phyloP scores from a whole-genome alignment of 169 alveolate species.

The Babesia sp. region DNA sequence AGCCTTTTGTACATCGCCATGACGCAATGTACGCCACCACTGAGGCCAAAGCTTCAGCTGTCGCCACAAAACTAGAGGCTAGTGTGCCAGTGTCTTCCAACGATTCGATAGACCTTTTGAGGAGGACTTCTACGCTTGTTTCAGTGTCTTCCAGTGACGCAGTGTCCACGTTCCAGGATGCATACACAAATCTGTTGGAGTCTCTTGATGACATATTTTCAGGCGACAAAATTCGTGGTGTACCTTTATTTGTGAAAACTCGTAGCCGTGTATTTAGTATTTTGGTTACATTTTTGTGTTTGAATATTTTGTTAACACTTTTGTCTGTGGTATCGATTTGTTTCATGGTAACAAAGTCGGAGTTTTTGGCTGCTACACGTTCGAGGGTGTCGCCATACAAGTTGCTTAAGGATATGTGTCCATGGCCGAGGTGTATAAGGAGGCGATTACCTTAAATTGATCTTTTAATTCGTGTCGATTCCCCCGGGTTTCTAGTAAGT shows the following conservation, averaged over 20 bases:
- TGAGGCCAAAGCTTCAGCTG: neutral
- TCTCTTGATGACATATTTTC: neutral
- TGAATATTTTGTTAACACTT: slow-evolving; percentile 2
- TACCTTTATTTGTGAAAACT: neutral
- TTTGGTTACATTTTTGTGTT: slow-evolving; percentile 7
- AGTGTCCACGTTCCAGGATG: slow-evolving; percentile 8
- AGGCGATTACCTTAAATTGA: too few species aligned
- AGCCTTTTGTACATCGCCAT: neutral
- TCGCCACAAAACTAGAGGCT: neutral
- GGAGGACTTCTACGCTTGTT: neutral
- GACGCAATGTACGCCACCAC: neutral
- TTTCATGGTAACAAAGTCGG: slow-evolving; percentile 2
- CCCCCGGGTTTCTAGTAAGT: neutral
- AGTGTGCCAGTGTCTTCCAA: neutral
- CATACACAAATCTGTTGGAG: slow-evolving; percentile 2
- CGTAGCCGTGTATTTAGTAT: neutral
- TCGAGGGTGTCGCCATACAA: neutral
- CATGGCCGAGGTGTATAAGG: neutral
- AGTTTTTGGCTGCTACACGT: neutral
- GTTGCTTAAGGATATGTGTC: neutral
- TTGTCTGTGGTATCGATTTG: slow-evolving; percentile 5
- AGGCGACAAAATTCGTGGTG: neutral
- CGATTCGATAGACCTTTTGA: neutral
- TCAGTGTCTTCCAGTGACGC: slow-evolving; percentile 3
- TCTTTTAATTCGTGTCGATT: neutral